phyloP scores from a whole-genome alignment of 768 basidiomycete genomes.

The Serendipita sp. region DNA sequence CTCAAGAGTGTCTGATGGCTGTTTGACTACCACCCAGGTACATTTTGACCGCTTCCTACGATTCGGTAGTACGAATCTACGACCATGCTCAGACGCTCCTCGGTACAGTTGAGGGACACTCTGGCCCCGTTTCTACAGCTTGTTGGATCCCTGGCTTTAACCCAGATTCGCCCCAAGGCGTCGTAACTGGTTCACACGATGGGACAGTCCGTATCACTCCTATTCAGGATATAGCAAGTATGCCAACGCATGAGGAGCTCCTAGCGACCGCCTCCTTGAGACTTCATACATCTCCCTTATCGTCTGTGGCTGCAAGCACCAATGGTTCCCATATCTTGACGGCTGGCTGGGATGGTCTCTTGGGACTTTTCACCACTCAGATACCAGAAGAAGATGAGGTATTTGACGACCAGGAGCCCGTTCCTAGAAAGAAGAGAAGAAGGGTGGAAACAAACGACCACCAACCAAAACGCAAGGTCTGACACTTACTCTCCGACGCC shows the following conservation, averaged over 20 bases:
- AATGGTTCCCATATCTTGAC: slow-evolving; percentile 57
- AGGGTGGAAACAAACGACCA: slow-evolving; percentile 27
- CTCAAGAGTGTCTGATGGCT: no score
- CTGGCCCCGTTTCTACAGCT: slow-evolving; percentile 52
- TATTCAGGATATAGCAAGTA: slow-evolving; percentile 12
- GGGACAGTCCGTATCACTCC: slow-evolving; percentile 46
- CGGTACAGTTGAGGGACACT: slow-evolving; percentile 36
- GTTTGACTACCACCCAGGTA: slow-evolving; percentile 27
- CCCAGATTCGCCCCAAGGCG: slow-evolving; percentile 22
- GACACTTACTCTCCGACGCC: slow-evolving; percentile 13
- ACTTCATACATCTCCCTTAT: slow-evolving; percentile 68
- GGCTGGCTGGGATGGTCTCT: slow-evolving; percentile 71
- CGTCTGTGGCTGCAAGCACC: slow-evolving; percentile 44
- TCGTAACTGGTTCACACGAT: slow-evolving; percentile 69
- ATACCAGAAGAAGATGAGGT: slow-evolving; percentile 54
- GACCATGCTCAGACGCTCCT: slow-evolving; percentile 48
- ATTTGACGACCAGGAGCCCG: slow-evolving; percentile 23
- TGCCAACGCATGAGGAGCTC: neutral
- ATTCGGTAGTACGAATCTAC: slow-evolving; percentile 58
- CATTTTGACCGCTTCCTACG: slow-evolving; percentile 69
- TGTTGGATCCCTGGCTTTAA: slow-evolving; percentile 32
- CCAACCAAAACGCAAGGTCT: slow-evolving; percentile 34
- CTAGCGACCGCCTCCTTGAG: slow-evolving; percentile 44
- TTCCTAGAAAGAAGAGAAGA: slow-evolving; percentile 49
- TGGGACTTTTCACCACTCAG: slow-evolving; percentile 65